Base-by-base conservation (phyloP, 768 basidiomycete species). In the Panaeolus cyanescens region DNA sequence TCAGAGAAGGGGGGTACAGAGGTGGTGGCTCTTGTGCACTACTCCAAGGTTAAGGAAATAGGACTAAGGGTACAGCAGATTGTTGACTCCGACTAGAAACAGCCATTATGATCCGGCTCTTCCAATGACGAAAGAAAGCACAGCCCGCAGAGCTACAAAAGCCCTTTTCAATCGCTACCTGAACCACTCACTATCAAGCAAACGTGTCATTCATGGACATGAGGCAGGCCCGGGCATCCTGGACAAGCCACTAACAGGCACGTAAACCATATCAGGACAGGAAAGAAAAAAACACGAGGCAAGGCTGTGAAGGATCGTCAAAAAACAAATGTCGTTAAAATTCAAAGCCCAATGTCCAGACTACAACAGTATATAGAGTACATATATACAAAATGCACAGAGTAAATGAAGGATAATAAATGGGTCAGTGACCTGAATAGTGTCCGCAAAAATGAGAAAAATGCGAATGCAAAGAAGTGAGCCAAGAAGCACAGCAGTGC, bases 181-280 rank as follows among this genome's bases (percentile, higher is more conserved):
- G 45, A n/a, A n/a, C n/a, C n/a, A n/a, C n/a, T n/a, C n/a, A 25
- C 45, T 50, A 25, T 50, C 25, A 7, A 42, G 45, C 45, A 13
- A 50, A 15, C 30, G 10, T 4, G 45, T 50, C 10, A 1, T 28
- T 20, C 12, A 8, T 12, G 25, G 30, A 50, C 45, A 50, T 28
- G 45, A 50, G 45, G 45, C 45, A 50, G 45, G 45, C 45, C 45
- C 45, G 45, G 45, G 22, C 25, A 50, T 50, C 45, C 45, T 50
- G 45, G 25, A 28, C 13, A 15, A 13, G 12, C 5, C 45, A 8
- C 45, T 28, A 30, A 13, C 45, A 50, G 8, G 22, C 45, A 50
- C 45, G 30, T 28, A 13, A 25, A 22, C 45, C 10, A 50, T 50
- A 50, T 50, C 45, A n/a, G n/a, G 45, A 50, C 22, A 50, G 4